Evolutionary conservation across 495 filamentous ascomycete genomes (phyloP).

Genomic region (Parathielavia hyrcaniae): DNA sequence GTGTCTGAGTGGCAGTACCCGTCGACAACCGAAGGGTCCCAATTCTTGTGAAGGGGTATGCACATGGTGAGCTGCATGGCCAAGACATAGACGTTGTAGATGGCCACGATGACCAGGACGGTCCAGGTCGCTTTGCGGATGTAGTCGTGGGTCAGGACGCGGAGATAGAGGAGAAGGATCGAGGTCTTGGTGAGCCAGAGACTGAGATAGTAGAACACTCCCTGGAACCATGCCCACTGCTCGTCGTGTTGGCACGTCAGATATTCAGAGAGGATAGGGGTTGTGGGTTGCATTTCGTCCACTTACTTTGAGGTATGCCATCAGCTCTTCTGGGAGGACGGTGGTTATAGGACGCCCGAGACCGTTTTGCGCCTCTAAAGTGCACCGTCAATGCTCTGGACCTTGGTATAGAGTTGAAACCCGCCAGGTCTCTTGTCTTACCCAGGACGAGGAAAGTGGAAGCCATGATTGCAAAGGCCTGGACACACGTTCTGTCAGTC

Average conservation of each 20-base stretch:
- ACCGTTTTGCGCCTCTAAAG: neutral
- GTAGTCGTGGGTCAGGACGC: constrained; percentile 31
- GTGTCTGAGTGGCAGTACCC: constrained; percentile 30
- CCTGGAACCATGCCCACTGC: neutral
- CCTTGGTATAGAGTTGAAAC: no score
- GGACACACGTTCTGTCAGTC: neutral
- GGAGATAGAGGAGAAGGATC: constrained; percentile 42
- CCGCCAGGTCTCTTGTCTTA: neutral
- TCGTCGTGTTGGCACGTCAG: neutral
- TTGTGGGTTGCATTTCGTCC: neutral
- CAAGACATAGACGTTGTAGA: constrained; percentile 25
- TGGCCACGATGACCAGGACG: constrained; percentile 22
- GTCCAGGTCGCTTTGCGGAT: constrained; percentile 13
- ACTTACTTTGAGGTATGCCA: constrained; percentile 2
- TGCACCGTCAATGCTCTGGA: neutral
- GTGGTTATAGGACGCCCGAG: neutral
- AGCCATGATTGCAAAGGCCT: neutral
- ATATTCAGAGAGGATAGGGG: neutral
- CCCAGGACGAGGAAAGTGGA: neutral
- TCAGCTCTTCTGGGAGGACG: neutral
- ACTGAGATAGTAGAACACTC: constrained; percentile 20
- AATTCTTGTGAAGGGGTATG: constrained; percentile 26
- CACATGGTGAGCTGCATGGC: constrained; percentile 30
- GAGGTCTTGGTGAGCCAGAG: constrained; percentile 34
- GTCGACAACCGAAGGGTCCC: constrained; percentile 22